Evolutionary conservation across 148 eudicot genomes (phyloP), one percentile per base, ranked within the genome.

Genomic region (Chenopodium quinoa): DNA sequence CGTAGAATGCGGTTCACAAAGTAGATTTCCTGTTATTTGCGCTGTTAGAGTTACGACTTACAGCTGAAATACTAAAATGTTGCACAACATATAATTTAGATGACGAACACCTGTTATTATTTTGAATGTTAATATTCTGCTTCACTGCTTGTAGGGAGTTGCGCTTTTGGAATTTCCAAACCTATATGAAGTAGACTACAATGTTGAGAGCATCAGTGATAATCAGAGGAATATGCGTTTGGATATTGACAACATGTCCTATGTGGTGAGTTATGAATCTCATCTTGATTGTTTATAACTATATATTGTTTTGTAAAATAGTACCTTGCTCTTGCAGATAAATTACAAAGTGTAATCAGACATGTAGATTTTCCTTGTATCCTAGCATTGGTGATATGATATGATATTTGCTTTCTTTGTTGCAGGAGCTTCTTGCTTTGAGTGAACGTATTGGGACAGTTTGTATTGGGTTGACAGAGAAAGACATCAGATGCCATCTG

Each of bases 401-500:
- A 37, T 37, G 31, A 77, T 52, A 22, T 10, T 70, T 78, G 73
- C 44, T 83, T 50, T 44, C 46, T 73, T 27, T 13, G 31, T 78
- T 85, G 71, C 92, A 97, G 99, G 99, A 97, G 82, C 98, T 97
- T 89, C 99, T 97, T 86, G 98, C 98, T 76, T 84, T 97, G 90
- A 95, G 94, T 44, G 99, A 97, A 79, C 91, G 83, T 70, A 97
- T 97, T 80, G 99, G 99, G 76, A 85, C 83, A 75, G 98, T 91
- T 1, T 88, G 80, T 82, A 91, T 95, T 62, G 99, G 98, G 19
- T 87, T 97, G 60, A 84, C 94, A 13, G 97, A 92, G 79, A 89
- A 92, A 63, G 86, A 83, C 85, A 88, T 97, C 72, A 37, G 82
- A n/a, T 40, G 81, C 48, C 90, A 89, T 83, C 80, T 97, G 58